Base-by-base conservation (phyloP, 768 basidiomycete species). In the Calvatia gigantea region DNA sequence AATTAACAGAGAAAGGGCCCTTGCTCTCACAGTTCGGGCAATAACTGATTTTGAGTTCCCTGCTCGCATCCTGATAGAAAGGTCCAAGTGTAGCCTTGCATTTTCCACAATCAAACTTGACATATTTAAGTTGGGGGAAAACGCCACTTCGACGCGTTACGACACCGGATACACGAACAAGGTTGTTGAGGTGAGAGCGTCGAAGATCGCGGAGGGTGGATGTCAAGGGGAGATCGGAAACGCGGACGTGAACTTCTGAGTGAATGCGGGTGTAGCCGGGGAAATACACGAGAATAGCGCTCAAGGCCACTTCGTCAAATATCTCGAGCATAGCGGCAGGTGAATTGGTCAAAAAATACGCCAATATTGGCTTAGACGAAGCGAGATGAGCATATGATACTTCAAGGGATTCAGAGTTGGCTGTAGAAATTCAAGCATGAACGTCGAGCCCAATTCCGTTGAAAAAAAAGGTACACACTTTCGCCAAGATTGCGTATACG, bases 121-220 rank as follows among this genome's bases (percentile, higher is more conserved):
- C 95, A 65, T 98, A 97, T 74, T 99, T 98, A 57, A 99, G 76
- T 70, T 99, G 97, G n/a, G 97, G 97, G 72, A 98, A 98, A 8
- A 99, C 95, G 8, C 97, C 96, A 7, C 87, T 93, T 35, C 97
- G 81, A 56, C 97, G 78, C 1, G 97, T 99, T 42, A 99, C 97
- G 15, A 99, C 97, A 11, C 97, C 97, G 6, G 88, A 84, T 6
- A 99, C 90, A 33, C 97, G 89, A 29, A 99, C 94, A 39, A 99
- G 87, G 61, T 91, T 94, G 75, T 98, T 98, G 46, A 98, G 80
- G 66, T 98, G 89, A 37, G 84, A 80, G 45, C 97, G 87, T 25
- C 97, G 88, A 32, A 99, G 84, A 65, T 98, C 96, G 48, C 97
- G 91, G 32, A 99, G 81, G 5, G 97, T 92, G 21, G 87, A 86